Evolutionary conservation across 2,329 filamentous ascomycete genomes (phyloP), one percentile per base, ranked within the genome.

Genomic region (Dryadomyces quercivorus): DNA sequence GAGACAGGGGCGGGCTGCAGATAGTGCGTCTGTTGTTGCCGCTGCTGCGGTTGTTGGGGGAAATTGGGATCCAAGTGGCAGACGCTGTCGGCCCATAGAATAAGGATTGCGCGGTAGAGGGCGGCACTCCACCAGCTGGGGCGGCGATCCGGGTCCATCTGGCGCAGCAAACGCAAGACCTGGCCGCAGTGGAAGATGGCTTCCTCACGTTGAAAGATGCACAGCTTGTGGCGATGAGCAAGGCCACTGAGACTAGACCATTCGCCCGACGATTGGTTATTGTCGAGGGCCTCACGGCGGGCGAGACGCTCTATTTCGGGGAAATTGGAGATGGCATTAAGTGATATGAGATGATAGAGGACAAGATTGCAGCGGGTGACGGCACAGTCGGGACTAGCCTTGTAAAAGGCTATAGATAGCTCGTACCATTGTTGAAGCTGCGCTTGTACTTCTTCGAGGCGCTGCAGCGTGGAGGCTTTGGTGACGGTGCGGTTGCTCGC

Each of bases 91-190:
- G 76, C 72, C 82, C 81, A 85, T 2, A 84, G 69, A 44, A 82
- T 75, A 55, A 85, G 69, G 4, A 75, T 75, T 2, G 76, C 82
- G n/a, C 85, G 80, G 64, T 88, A 87, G 44, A 87, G 70, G 3
- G 82, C 84, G 1, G 75, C 78, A n/a, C 81, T 71, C 84, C 84
- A 88, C 84, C 84, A 88, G 42, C 75, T 77, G 6, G 84, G 84
- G 21, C 82, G 76, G 3, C 77, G 72, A 50, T 80, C 76, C 34
- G 70, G 68, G 2, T 79, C 75, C 76, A 87, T 85, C 15, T 71
- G 69, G 7, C 77, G 72, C 43, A 86, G 67, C 12, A 85, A 71
- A 3, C 81, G 75, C 46, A 85, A 69, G 3, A 86, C 75, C 66
- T 88, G 84, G 1, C 83, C 83, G 58, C 79, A 81, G 64, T 87